A percentile compares a stretch with the other conserved stretches of the same genome.
These are phyloP conservation scores for Dactylonectria macrodidyma DNA, from an alignment of 2,329 filamentous ascomycete genomes.

Conservation along the genomic window DNA sequence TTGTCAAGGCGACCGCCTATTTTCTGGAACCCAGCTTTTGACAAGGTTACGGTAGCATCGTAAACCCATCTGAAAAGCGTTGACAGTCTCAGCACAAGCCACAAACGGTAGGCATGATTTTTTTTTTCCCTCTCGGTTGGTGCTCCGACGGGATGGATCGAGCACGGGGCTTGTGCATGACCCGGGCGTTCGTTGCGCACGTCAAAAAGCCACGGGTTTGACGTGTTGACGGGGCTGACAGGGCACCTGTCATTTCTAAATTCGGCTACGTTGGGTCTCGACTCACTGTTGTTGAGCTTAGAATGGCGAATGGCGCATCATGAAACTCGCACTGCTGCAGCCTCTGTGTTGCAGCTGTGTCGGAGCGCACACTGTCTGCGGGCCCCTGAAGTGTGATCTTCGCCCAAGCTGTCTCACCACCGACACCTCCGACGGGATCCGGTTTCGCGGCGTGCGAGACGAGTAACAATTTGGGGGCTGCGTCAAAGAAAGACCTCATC, in stretches of 20 bases:
- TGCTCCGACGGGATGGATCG: no score
- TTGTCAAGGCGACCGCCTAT: background rate
- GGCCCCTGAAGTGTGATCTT: slow-evolving; percentile 35
- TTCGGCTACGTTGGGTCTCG: background rate
- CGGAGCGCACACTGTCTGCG: slow-evolving; percentile 12
- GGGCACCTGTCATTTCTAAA: background rate
- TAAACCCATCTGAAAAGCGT: background rate
- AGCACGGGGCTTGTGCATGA: background rate
- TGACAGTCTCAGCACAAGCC: background rate
- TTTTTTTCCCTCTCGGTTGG: no score
- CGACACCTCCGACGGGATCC: slow-evolving; percentile 37
- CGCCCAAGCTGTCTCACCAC: slow-evolving; percentile 40
- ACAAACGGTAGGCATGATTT: background rate
- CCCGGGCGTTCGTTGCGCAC: background rate
- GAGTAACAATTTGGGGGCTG: background rate
- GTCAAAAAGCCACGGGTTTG: background rate
- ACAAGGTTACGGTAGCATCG: background rate
- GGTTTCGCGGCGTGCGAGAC: slow-evolving; percentile 39
- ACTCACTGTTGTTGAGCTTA: background rate
- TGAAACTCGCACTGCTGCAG: slow-evolving; percentile 31
- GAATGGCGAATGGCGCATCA: slow-evolving; percentile 7
- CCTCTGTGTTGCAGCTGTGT: background rate
- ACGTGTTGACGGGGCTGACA: background rate
- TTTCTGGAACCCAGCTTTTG: background rate
- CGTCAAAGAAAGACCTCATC: background rate